Base-by-base conservation (phyloP, 169 alveolate genomes). In the Cryptosporidium viatorum region DNA sequence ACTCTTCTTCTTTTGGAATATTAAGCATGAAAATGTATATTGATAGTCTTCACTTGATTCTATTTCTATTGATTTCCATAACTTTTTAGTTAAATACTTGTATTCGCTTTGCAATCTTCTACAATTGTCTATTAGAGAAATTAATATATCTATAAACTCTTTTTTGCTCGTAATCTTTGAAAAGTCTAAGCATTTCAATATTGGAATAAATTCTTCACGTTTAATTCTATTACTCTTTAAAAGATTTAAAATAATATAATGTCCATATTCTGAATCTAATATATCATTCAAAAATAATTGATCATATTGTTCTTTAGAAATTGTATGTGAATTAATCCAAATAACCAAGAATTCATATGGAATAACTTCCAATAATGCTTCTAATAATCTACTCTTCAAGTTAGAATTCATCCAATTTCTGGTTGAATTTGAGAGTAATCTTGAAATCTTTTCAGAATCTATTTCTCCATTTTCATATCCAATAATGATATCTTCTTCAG, bases 1-100 rank as follows among this genome's bases (percentile, higher is more conserved):
- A 26, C 67, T 43, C 68, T 52, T 80, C n/a, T 43, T 80, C 29
- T 35, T 43, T 10, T 26, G 75, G 43, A 80, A 80, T 43, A 80
- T 80, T 65, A 80, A n/a, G 31, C 89, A 80, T 12, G 89, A 59
- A 62, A 80, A 80, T n/a, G 89, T 65, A 33, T 62, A 80, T 18
- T 80, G 73, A 18, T 80, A 80, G 14, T 80, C 89, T 45, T 80
- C 75, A 62, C 89, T 80, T 8, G 65, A 59, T 1, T 59, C 26
- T n/a, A 80, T 62, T 48, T 65, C 89, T 21, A 80, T 21, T 33
- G 75, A n/a, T 18, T 80, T 80, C 89, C 89, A 80, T 12, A 80
- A n/a, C 9, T 41, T 80, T 29, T 59, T 80, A 16, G 89, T 65
- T 60, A 80, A 35, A 35, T 43, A 80, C 26, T 80, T 80, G 35